phyloP scores from a whole-genome alignment of 345 rosid species.

The Syzygium grande region DNA sequence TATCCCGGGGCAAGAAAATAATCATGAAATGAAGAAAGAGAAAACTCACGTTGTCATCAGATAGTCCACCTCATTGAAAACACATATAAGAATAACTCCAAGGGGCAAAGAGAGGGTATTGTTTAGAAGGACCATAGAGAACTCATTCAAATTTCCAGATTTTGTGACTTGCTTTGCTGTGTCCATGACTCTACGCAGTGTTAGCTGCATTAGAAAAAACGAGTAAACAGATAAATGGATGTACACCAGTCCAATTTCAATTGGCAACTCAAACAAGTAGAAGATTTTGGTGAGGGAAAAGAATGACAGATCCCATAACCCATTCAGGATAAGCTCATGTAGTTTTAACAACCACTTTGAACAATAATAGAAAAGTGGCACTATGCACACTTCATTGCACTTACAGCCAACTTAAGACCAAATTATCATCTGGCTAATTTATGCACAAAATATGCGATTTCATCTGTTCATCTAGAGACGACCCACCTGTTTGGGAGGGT shows the following conservation, averaged over 20 bases:
- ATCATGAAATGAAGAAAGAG: background rate
- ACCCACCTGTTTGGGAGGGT: background rate
- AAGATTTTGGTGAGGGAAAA: background rate
- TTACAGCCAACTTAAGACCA: background rate
- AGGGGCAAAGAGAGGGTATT: conserved; percentile 89
- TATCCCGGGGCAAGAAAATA: background rate
- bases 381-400: background rate
- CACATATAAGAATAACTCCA: conserved; percentile 61
- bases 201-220: conserved; percentile 53
- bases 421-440: background rate
- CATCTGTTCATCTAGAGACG: background rate
- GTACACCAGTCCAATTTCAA: background rate
- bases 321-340: background rate
- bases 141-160: conserved; percentile 90
- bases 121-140: conserved; percentile 96
- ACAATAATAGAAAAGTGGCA: background rate
- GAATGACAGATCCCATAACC: background rate
- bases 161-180: conserved; percentile 86
- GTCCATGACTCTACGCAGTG: conserved; percentile 91
- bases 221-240: background rate
- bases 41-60: conserved; percentile 63
- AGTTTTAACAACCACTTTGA: background rate
- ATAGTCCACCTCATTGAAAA: conserved; percentile 85
- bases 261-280: background rate
- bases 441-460: background rate